Percentiles rank a stretch among this genome's conserved stretches.
Conservation (phyloP, 768 basidiomycete species). For the Xerocomus potaroensis region DNA sequence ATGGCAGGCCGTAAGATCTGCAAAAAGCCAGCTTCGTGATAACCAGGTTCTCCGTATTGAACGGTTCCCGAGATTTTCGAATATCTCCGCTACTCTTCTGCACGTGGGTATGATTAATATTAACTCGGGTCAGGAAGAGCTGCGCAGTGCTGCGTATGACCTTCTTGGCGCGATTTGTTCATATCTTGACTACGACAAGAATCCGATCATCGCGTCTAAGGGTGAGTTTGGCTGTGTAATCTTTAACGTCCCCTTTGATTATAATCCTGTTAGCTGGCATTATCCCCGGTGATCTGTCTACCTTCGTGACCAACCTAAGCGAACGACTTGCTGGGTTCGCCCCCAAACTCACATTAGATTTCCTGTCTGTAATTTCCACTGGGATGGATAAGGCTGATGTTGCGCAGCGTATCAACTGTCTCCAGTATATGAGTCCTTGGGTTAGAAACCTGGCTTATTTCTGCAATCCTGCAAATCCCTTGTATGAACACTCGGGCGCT, state of each 20-base stretch:
- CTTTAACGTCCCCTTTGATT: background rate
- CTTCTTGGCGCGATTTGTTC: slow-evolving; percentile 73
- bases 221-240: slow-evolving; percentile 37
- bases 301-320: slow-evolving; percentile 64
- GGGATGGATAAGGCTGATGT: slow-evolving; percentile 48
- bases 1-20: slow-evolving; percentile 62
- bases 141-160: slow-evolving; percentile 77
- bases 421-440: slow-evolving; percentile 88
- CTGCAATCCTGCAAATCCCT: slow-evolving; percentile 59
- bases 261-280: slow-evolving; percentile 49
- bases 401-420: slow-evolving; percentile 61
- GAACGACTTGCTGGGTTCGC: slow-evolving; percentile 66
- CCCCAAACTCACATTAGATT: slow-evolving; percentile 85
- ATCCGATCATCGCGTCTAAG: slow-evolving; percentile 64
- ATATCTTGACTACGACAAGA: slow-evolving; percentile 74
- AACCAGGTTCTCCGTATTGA: slow-evolving; percentile 49
- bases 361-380: slow-evolving; percentile 77
- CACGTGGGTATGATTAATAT: slow-evolving; percentile 83
- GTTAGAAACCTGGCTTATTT: slow-evolving; percentile 74
- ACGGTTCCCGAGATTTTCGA: slow-evolving; percentile 72
- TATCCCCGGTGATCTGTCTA: slow-evolving; percentile 59
- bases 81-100: slow-evolving; percentile 81
- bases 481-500: slow-evolving; percentile 69
- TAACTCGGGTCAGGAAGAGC: slow-evolving; percentile 65
- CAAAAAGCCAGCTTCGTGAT: slow-evolving; percentile 67